A percentile compares a stretch with the other conserved stretches of the same genome.
phyloP scores from a whole-genome alignment of 768 basidiomycete species.

The Amanita exitialis region DNA sequence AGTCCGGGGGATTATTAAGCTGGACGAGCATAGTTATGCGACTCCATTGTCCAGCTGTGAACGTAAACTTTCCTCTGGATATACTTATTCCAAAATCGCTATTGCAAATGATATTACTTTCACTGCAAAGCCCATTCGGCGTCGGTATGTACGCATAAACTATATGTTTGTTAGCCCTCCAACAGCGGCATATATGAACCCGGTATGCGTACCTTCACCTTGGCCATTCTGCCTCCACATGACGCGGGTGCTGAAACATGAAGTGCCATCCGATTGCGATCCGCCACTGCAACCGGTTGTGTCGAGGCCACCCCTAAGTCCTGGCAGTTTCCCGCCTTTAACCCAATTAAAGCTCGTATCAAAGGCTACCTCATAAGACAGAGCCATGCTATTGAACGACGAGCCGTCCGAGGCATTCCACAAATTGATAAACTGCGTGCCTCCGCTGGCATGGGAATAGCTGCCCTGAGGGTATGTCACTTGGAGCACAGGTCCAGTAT shows the following conservation, averaged over 20 bases:
- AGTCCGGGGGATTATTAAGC: constrained; percentile 56
- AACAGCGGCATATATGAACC: constrained; percentile 3
- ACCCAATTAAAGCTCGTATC: constrained; percentile 58
- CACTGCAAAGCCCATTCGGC: constrained; percentile 47
- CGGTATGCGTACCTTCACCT: constrained; percentile 53
- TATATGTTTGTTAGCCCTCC: constrained; percentile 16
- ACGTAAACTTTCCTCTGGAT: constrained; percentile 54
- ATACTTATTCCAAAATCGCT: constrained; percentile 72
- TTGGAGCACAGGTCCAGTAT: constrained; percentile 38
- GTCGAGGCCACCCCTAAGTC: constrained; percentile 58
- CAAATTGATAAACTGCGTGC: constrained; percentile 55
- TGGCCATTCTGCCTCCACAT: constrained; percentile 65
- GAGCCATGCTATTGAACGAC: constrained; percentile 54
- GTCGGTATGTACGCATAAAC: constrained; percentile 78
- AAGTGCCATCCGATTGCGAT: constrained; percentile 44
- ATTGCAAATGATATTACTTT: constrained; percentile 53
- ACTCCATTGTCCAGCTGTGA: constrained; percentile 61
- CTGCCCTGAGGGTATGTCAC: constrained; percentile 56
- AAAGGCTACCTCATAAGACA: constrained; percentile 71
- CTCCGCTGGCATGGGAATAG: constrained; percentile 51
- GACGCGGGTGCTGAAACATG: constrained; percentile 64
- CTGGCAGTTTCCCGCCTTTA: constrained; percentile 70
- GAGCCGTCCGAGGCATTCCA: constrained; percentile 56
- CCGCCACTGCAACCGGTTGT: constrained; percentile 64
- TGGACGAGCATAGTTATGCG: constrained; percentile 67